Conservation (phyloP, 306 rosid species). For the Quercus engelmannii region DNA sequence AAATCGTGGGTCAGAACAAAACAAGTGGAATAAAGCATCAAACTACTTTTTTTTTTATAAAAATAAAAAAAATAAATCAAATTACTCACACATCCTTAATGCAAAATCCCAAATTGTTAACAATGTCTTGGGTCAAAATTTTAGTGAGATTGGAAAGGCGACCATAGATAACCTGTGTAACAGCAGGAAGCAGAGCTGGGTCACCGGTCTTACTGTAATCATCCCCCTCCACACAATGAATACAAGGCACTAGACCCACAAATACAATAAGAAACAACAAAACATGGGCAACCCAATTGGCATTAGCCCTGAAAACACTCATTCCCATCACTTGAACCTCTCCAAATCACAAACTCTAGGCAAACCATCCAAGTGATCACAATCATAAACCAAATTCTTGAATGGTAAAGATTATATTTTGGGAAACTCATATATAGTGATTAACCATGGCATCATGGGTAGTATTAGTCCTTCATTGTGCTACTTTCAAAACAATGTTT, state of each 20-base stretch:
- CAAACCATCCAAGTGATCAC: constrained; percentile 23
- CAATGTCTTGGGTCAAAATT: constrained; percentile 40
- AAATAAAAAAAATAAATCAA: background rate
- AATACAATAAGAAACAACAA: constrained; percentile 25
- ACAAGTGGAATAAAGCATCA: background rate
- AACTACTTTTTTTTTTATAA: background rate
- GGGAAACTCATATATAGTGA: background rate
- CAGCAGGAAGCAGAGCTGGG: constrained; percentile 26
- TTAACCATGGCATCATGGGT: constrained; percentile 17
- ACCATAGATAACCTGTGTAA: constrained; percentile 37
- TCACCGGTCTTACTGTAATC: constrained; percentile 11
- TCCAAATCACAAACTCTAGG: constrained; percentile 20
- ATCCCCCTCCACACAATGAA: constrained; percentile 33
- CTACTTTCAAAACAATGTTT: background rate
- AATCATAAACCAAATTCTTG: background rate
- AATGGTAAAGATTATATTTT: background rate
- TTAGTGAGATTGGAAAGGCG: constrained; percentile 42
- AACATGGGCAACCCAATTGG: constrained; percentile 19
- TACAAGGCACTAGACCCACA: constrained; percentile 24
- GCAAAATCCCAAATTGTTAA: constrained; percentile 47
- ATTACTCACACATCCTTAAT: constrained; percentile 62
- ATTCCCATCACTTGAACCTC: constrained; percentile 31
- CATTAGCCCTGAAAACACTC: constrained; percentile 35
- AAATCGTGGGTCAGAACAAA: background rate
- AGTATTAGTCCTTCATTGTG: background rate